phyloP scores from a whole-genome alignment of 1,284 basidiomycete species.

The Irpex lacteus region DNA sequence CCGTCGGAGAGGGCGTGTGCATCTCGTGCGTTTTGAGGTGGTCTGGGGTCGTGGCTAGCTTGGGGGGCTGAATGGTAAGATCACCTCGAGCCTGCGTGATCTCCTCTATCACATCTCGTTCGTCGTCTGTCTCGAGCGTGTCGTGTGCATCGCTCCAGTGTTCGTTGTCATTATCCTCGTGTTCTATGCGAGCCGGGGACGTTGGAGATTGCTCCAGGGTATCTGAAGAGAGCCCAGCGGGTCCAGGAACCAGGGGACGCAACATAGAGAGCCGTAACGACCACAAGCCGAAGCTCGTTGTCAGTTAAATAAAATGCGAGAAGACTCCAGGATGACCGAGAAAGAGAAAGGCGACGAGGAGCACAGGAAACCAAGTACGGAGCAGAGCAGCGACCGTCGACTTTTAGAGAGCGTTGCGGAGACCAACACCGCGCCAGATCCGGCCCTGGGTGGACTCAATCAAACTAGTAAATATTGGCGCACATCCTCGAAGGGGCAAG shows the following conservation, averaged over 20 bases:
- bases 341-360: background rate
- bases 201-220: constrained; percentile 22
- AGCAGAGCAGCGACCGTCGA: constrained; percentile 7
- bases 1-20: constrained; percentile 28
- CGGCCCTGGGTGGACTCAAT: constrained; percentile 1
- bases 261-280: constrained; percentile 10
- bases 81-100: constrained; percentile 25
- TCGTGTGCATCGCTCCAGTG: constrained; percentile 39
- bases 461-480: background rate
- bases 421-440: constrained; percentile 12
- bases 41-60: constrained; percentile 31
- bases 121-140: constrained; percentile 35
- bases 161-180: constrained; percentile 25
- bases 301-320: constrained; percentile 10
- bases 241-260: constrained; percentile 19
- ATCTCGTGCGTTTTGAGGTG: constrained; percentile 29
- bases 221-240: constrained; percentile 28
- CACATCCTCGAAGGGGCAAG: background rate
- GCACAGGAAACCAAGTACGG: background rate
- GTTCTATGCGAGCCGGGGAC: constrained; percentile 19
- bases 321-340: background rate
- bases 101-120: constrained; percentile 32
- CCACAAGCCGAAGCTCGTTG: constrained; percentile 1
- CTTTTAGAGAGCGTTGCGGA: constrained; percentile 14
- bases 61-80: constrained; percentile 31